phyloP scores from a whole-genome alignment of 148 eudicot species.

The Linanthus parryae region DNA sequence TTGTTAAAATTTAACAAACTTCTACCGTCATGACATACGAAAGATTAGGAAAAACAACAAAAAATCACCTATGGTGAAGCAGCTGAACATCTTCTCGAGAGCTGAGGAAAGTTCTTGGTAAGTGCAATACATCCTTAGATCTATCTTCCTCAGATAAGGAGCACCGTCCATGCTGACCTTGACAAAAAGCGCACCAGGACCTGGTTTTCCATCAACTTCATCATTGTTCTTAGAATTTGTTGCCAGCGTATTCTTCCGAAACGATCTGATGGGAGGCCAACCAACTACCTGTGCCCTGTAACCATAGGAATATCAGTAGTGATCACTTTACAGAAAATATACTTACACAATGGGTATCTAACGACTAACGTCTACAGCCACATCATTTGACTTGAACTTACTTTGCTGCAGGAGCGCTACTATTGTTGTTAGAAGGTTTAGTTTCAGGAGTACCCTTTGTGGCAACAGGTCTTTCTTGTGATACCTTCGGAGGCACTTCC shows the following conservation, averaged over 20 bases:
- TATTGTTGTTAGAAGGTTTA: constrained; percentile 26
- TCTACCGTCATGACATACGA: too few species aligned
- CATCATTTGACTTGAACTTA: too few species aligned
- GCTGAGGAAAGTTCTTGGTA: constrained; percentile 14
- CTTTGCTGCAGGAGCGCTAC: constrained; percentile 11
- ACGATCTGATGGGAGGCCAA: constrained; percentile 14
- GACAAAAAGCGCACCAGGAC: constrained; percentile 8
- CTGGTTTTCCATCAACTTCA: constrained; percentile 14
- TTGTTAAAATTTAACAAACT: too few species aligned
- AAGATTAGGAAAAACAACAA: background rate
- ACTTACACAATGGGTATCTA: too few species aligned
- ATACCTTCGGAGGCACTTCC: constrained; percentile 35
- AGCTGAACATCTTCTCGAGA: constrained; percentile 15
- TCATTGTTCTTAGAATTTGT: constrained; percentile 10
- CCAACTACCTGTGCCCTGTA: constrained; percentile 15
- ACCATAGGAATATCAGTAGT: background rate
- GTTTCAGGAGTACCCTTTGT: constrained; percentile 11
- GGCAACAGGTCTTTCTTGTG: constrained; percentile 29
- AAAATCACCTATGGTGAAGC: constrained; percentile 14
- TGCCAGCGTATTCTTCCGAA: constrained; percentile 8
- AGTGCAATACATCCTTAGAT: constrained; percentile 3
- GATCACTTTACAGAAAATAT: too few species aligned
- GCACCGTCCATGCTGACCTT: constrained; percentile 19
- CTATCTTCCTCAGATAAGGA: constrained; percentile 15
- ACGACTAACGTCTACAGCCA: too few species aligned